Base-by-base conservation (phyloP, 495 filamentous ascomycete genomes). In the Penicillium longicatenatum region DNA sequence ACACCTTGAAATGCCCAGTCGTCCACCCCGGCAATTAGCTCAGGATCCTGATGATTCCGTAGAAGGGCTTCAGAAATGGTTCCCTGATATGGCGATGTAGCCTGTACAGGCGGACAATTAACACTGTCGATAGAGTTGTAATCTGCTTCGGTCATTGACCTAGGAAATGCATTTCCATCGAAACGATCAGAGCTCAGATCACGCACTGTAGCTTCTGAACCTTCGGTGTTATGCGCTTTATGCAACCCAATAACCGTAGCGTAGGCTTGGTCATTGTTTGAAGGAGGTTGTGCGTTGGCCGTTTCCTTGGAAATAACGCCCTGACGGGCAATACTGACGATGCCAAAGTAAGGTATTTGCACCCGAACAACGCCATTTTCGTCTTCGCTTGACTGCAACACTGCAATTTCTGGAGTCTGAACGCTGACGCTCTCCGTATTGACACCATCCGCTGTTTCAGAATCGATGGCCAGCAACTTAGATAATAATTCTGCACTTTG, bases 331-430 rank as follows among this genome's bases (percentile, higher is more conserved):
- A 70, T 66, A 31, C 60, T 63, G 41, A 70, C 56, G 17, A 60
- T 55, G 2, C 70, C 73, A 57, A 75, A 62, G 51, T 75, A 78
- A 19, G 72, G 75, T 41, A 76, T 70, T 35, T 61, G 62, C 41
- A 72, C 60, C 54, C 37, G 62, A 35, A 65, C 24, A 22, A 59
- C 61, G 35, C 39, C 58, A 12, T 29, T 47, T 11, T 55, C 60
- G 9, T 60, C 52, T 46, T 64, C 47, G 22, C 21, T 56, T 57
- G 19, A 29, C 53, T 54, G 31, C 41, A 49, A 44, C 12, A 41
- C 57, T 53, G 44, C 50, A 37, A 1, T 47, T 24, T 37, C 66
- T 17, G 48, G 55, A 46, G 30, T 52, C 6, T 37, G 21, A 54
- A 30, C 45, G 47, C 57, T 68, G 11, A 62, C 58, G 20, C 42